These are phyloP conservation scores for Cryptococcus deneoformans DNA, from an alignment of 1,284 basidiomycete species.

Conservation along the genomic window DNA sequence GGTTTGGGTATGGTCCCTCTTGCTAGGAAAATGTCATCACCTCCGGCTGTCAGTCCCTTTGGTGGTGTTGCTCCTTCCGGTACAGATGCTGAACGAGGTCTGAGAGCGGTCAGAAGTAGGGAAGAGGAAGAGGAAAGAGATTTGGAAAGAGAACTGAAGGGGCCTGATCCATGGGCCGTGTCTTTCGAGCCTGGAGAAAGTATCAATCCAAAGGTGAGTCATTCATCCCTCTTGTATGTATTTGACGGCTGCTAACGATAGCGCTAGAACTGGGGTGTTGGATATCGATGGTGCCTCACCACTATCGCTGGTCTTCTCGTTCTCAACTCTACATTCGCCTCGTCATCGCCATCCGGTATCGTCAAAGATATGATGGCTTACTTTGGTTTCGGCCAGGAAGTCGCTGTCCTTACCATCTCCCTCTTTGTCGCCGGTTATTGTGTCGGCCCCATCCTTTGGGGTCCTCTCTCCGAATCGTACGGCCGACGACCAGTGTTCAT, in stretches of 20 bases:
- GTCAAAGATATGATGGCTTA: slow-evolving; percentile 51
- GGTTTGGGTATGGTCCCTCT: slow-evolving; percentile 30
- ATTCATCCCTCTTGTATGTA: neutral
- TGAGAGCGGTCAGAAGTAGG: slow-evolving; percentile 33
- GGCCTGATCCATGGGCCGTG: slow-evolving; percentile 41
- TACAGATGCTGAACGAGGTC: slow-evolving; percentile 39
- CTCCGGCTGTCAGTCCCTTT: slow-evolving; percentile 34
- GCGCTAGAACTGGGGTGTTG: slow-evolving; percentile 58
- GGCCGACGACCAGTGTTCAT: slow-evolving; percentile 65
- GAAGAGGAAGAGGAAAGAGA: slow-evolving; percentile 42
- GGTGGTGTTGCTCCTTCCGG: slow-evolving; percentile 39
- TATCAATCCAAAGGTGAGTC: slow-evolving; percentile 46
- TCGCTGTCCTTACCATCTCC: slow-evolving; percentile 51
- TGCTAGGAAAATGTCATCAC: slow-evolving; percentile 20
- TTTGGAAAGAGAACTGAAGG: slow-evolving; percentile 27
- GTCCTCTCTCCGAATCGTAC: slow-evolving; percentile 56
- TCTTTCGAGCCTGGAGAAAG: slow-evolving; percentile 46
- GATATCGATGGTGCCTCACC: slow-evolving; percentile 65
- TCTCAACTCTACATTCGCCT: slow-evolving; percentile 59
- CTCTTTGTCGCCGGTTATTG: slow-evolving; percentile 50
- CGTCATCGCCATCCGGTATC: slow-evolving; percentile 45
- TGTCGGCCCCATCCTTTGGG: slow-evolving; percentile 64
- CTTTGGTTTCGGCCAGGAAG: slow-evolving; percentile 60
- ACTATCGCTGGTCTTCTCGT: slow-evolving; percentile 60
- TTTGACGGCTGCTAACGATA: neutral